Base-by-base conservation (phyloP, 257 asterid species). In the Petunia axillaris region DNA sequence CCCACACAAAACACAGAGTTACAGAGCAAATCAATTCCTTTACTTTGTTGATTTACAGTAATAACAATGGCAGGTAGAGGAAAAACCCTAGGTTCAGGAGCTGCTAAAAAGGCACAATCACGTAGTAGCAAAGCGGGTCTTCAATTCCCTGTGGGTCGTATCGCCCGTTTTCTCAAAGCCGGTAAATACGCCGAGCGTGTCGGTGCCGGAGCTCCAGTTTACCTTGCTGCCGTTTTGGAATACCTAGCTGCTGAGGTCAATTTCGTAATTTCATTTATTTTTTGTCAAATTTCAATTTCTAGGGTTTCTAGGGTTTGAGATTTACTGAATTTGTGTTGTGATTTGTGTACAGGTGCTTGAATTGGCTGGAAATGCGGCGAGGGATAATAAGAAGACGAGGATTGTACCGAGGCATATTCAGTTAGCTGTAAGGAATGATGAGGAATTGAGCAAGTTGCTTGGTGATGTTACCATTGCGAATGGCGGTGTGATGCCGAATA, bases 401-500 rank as follows among this genome's bases (percentile, higher is more conserved):
- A 92, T 93, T 46, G 94, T 92, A 3, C 97, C 97, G 0, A 77
- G 97, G 70, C 98, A 93, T 80, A 92, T 93, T 2, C 97, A 93
- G 52, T 63, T 93, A 84, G 95, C 97, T 0, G 96, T 92, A 81
- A 81, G 96, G 62, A 92, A 92, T 15, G 98, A 92, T 4, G 97
- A 92, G 54, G 97, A 93, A 13, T 75, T 93, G 8, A 91, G 97
- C 89, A 89, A 92, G 83, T 89, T 93, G 14, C 90, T 93, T 5
- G 94, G 97, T 0, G 98, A 92, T 79, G 98, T 92, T 48, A 93
- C 97, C 0, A 93, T 93, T 62, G 94, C 96, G 0, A 92, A 92
- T 39, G 96, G 96, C 1, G 98, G 97, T 9, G 96, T 93, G 65
- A 93, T 93, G 98, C 97, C 98, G 52, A 93, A 91, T 85, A 93